Evolutionary conservation across 1,139 yeast genomes (phyloP), one percentile per base, ranked within the genome.

Genomic region (Kodamaea suecica): DNA sequence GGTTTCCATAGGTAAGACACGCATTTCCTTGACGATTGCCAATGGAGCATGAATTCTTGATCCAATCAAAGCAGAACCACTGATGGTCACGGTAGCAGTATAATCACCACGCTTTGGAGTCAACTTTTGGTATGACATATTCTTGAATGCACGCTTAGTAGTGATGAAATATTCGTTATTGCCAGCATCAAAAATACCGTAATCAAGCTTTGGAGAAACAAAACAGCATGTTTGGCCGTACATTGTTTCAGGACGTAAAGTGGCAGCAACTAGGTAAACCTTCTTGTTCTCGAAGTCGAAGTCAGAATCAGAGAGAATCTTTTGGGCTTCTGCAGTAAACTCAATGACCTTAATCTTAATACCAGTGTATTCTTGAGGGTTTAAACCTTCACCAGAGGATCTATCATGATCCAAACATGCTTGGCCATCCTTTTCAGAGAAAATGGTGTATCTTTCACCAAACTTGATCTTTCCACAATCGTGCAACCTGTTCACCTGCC

Each of bases 391-490:
- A 58, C 99, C 99, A 34, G 92, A 78, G 62, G 78, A 84, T 74
- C 99, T 84, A 65, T 92, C 99, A 63, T 92, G 99, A 64, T 92
- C 98, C 88, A 92, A 90, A 73, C 99, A 92, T 31, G 98, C 95
- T 70, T 92, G 99, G 42, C 97, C 97, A 65, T 92, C 98, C 68
- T 85, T 90, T 57, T 90, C 95, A 28, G 97, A 90, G 67, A 86
- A 92, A 52, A 92, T 87, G 48, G 99, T 94, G 72, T 88, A 87
- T 69, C 99, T 83, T 70, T 92, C 95, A 61, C 98, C 99, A 52
- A 92, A 92, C 71, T 90, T 92, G 66, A 92, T 88, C 67, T 88
- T 92, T 42, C 94, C 95, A 40, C 76, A 67, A 35, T 78, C 90
- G 69, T 81, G 85, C 58, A 94, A 78, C 58, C 84, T 76, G 68